Evolutionary conservation across 352 stramenopile species (phyloP), one percentile per base, ranked within the genome.

Genomic region (Saprolegnia parasitica): DNA sequence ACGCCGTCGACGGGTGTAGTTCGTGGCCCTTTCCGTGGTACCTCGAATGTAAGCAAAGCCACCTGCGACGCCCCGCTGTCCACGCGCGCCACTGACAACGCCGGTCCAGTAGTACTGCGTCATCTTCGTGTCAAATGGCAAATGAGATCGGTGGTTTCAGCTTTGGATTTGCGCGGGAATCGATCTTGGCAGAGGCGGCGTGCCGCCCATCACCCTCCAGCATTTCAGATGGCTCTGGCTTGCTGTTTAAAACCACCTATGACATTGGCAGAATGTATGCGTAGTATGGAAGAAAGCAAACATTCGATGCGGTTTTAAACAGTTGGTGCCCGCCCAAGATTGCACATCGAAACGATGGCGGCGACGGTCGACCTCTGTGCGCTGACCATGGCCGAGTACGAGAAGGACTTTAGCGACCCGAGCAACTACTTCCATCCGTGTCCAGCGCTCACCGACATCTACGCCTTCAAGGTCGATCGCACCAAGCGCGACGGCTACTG

Each of bases 381-480:
- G 5, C 4, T 18, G n/a, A n/a, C 8, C 9, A 35, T 65, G 35
- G 35, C 29, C 37, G 56, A 50, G 11, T 24, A 21, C 56, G 37
- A 49, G 15, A 52, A 65, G 37, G 8, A 15, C 15, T n/a, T 35
- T 40, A 13, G 20, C 11, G 37, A 65, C 23, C n/a, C 23, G 32
- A 23, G 20, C 15, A 5, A 40, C 18, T 16, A 52, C 8, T 35
- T 49, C 56, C 24, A 65, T 11, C 18, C 8, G 35, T 65, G 56
- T 23, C 55, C 35, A 32, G 16, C 55, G 8, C 29, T 46, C 16
- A 46, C 35, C 1, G 13, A 52, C 15, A 32, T 65, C 56, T 13
- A 40, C 23, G 26, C 47, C 16, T 65, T 65, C 29, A 49, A 65
- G 26, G 35, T 65, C 32, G 56, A 65, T 39, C 18, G 24, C 9